Percentiles rank a stretch among this genome's conserved stretches.
phyloP scores from a whole-genome alignment of 495 filamentous ascomycete genomes.

The Chaetomium cochliodes region DNA sequence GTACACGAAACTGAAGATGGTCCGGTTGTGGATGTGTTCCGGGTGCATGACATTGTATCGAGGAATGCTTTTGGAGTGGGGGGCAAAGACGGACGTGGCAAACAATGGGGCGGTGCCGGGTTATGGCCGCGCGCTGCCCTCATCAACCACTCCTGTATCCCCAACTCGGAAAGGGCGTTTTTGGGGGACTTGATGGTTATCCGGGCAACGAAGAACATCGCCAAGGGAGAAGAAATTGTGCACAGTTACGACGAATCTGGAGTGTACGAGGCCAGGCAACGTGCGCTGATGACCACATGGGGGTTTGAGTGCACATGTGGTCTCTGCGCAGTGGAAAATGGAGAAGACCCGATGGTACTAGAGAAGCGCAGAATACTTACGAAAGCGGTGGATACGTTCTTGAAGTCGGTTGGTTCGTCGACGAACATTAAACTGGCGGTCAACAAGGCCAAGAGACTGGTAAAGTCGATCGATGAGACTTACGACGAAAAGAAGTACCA shows the following conservation, averaged over 20 bases:
- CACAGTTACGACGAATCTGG: not conserved
- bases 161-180: slow-evolving; percentile 4
- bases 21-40: slow-evolving; percentile 4
- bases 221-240: not conserved
- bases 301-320: slow-evolving; percentile 4
- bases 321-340: slow-evolving; percentile 4
- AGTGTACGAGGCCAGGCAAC: slow-evolving; percentile 1
- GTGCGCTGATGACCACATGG: slow-evolving; percentile 7
- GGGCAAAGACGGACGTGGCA: not conserved
- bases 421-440: not conserved
- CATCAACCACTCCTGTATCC: slow-evolving; percentile 8
- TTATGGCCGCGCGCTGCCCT: slow-evolving; percentile 6
- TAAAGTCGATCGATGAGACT: slow-evolving; percentile 8
- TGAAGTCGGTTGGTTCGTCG: not conserved
- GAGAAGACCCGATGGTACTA: not conserved
- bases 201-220: slow-evolving; percentile 2
- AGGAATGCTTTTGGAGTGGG: slow-evolving; percentile 7
- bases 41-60: slow-evolving; percentile 12
- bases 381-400: not conserved
- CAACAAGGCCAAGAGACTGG: not conserved
- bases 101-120: not conserved
- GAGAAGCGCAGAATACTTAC: not conserved
- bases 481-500: slow-evolving; percentile 10
- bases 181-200: slow-evolving; percentile 7
- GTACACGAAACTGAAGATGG: not conserved